These are phyloP conservation scores for Phytopythium boreale DNA, from an alignment of 352 stramenopile species.

Conservation along the genomic window DNA sequence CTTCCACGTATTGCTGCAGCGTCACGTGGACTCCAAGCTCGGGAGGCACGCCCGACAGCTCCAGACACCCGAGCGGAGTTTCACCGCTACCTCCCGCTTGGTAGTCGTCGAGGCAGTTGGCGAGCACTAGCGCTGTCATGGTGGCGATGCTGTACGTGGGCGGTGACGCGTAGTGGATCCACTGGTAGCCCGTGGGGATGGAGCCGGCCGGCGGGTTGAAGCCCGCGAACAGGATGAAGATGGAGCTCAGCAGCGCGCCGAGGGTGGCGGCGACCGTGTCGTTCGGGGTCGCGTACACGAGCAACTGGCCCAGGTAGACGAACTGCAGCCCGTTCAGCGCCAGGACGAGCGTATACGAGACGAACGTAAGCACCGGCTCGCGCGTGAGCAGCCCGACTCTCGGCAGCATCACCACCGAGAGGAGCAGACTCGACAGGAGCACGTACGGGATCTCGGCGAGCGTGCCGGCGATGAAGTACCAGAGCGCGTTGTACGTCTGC, in stretches of 20 bases:
- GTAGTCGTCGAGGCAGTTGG: conserved; percentile 24
- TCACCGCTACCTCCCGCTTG: background rate
- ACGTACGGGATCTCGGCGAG: conserved; percentile 79
- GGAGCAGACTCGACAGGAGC: conserved; percentile 29
- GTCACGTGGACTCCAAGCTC: conserved; percentile 25
- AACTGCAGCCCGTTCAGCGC: conserved; percentile 42
- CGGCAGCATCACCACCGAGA: conserved; percentile 38
- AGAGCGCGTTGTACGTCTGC: conserved; percentile 86
- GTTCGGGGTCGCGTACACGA: conserved; percentile 44
- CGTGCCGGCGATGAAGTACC: conserved; percentile 79
- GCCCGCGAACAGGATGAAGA: conserved; percentile 54
- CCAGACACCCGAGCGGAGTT: conserved; percentile 22
- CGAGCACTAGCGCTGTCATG: conserved; percentile 34
- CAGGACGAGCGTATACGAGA: conserved; percentile 45
- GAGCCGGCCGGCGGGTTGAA: conserved; percentile 40
- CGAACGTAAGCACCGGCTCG: conserved; percentile 17
- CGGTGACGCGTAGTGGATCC: conserved; percentile 55
- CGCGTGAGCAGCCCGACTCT: conserved; percentile 38
- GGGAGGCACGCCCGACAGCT: conserved; percentile 23
- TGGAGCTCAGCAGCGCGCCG: conserved; percentile 48
- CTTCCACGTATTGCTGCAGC: conserved; percentile 40
- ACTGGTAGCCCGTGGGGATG: conserved; percentile 49
- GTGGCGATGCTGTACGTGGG: conserved; percentile 42
- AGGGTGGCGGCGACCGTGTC: conserved; percentile 41
- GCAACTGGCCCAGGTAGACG: conserved; percentile 45